Conservation (phyloP, 768 basidiomycete species). For the Porphyrellus cyaneotinctus region DNA sequence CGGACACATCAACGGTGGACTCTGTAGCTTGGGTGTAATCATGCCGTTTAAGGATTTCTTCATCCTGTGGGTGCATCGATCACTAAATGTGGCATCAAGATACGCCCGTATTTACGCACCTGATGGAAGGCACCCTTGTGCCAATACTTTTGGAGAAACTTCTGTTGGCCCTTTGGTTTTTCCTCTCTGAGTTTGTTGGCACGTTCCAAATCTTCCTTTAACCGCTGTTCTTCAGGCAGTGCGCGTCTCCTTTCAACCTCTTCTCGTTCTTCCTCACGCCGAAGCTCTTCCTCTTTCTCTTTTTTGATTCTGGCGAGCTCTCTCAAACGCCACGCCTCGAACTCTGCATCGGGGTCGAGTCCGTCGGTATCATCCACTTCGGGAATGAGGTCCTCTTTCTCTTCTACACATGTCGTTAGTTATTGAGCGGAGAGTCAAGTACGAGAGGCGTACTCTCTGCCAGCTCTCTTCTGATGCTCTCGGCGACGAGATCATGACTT, state of each 20-base stretch:
- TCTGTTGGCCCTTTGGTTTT: slow-evolving; percentile 87
- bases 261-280: slow-evolving; percentile 78
- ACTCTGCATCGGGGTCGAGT: slow-evolving; percentile 82
- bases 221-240: slow-evolving; percentile 86
- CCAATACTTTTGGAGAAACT: slow-evolving; percentile 97
- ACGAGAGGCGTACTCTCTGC: slow-evolving; percentile 68
- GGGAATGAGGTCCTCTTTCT: slow-evolving; percentile 76
- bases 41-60: slow-evolving; percentile 75
- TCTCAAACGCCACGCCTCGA: slow-evolving; percentile 93
- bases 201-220: slow-evolving; percentile 88
- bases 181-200: slow-evolving; percentile 80
- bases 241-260: slow-evolving; percentile 91
- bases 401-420: slow-evolving; percentile 51
- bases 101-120: slow-evolving; percentile 40
- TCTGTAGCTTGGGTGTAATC: slow-evolving; percentile 90
- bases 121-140: slow-evolving; percentile 99
- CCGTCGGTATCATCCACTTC: slow-evolving; percentile 97
- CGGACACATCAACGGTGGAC: slow-evolving; percentile 80
- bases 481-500: slow-evolving; percentile 89
- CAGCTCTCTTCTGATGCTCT: slow-evolving; percentile 87
- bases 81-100: slow-evolving; percentile 7
- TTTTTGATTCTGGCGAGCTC: slow-evolving; percentile 91
- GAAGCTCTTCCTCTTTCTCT: slow-evolving; percentile 86
- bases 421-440: background rate
- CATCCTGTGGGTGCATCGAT: slow-evolving; percentile 54